A percentile compares a stretch with the other conserved stretches of the same genome.
phyloP scores from a whole-genome alignment of 768 basidiomycete genomes.

The Tephrocybe sp. region DNA sequence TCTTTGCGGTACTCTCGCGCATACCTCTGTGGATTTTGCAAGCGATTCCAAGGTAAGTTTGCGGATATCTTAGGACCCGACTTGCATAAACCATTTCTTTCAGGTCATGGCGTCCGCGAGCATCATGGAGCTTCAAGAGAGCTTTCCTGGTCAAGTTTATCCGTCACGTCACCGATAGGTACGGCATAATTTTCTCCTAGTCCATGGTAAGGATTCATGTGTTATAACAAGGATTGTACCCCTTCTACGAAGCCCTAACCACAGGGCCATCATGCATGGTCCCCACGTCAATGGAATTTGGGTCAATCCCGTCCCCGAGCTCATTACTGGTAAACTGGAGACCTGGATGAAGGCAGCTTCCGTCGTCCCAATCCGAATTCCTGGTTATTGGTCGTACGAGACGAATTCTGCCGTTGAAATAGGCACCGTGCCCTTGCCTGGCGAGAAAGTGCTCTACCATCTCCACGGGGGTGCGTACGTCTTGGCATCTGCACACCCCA shows the following conservation, averaged over 20 bases:
- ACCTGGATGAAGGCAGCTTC: constrained; percentile 38
- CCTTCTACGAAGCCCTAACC: constrained; percentile 30
- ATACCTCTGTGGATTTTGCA: too few species aligned
- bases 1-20: too few species aligned
- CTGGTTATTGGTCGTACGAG: constrained; percentile 60
- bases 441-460: constrained; percentile 56
- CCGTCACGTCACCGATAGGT: constrained; percentile 27
- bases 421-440: constrained; percentile 39
- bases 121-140: constrained; percentile 46
- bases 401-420: constrained; percentile 30
- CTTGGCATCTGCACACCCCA: constrained; percentile 57
- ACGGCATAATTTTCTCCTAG: background rate
- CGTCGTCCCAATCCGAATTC: constrained; percentile 43
- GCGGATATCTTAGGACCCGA: too few species aligned
- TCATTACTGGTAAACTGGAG: constrained; percentile 44
- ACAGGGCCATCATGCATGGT: constrained; percentile 41
- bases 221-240: constrained; percentile 38
- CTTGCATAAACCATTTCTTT: too few species aligned
- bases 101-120: constrained; percentile 43
- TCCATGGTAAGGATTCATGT: background rate
- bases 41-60: too few species aligned
- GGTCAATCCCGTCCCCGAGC: constrained; percentile 42
- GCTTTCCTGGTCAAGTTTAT: constrained; percentile 34
- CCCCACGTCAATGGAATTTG: constrained; percentile 47
- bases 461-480: constrained; percentile 68